Evolutionary conservation across 306 rosid genomes (phyloP), one percentile per base, ranked within the genome.

Genomic region (Ochetophila trinervis): DNA sequence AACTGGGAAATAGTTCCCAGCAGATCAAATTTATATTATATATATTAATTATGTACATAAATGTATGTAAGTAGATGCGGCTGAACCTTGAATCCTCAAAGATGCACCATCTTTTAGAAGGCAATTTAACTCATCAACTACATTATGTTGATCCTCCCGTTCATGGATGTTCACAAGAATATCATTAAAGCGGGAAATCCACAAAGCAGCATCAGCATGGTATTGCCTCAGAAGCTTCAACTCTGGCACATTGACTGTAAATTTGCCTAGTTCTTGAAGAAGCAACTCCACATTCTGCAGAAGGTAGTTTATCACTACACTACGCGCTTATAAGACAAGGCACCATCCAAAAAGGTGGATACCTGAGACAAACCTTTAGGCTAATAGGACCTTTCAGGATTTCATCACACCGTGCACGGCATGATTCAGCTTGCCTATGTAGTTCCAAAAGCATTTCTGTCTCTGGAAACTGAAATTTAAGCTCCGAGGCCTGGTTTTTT

Each of bases 31-130:
- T 27, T 27, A 27, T 4, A 27, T 27, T 27, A 27, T 27, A 27
- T 27, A 27, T 27, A 27, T 27, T 27, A 27, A 1, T 27, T 27
- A 27, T 27, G 32, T 27, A 27, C 32, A 27, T 27, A 27, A 1
- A 12, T 40, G 10, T 36, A 40, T 40, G 45, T 40, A 8, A 6
- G 12, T 40, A 57, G 42, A 44, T 9, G 34, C 44, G 42, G 16
- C 73, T 59, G 45, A 72, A 93, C 98, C 98, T 89, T 89, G 85
- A 74, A 93, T 81, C 69, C 63, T 90, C 85, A 93, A 79, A 69
- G 94, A 83, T 67, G 72, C 85, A 59, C 95, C 98, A 71, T 79
- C 87, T 52, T 80, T 65, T 62, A 70, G 70, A 75, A 93, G 74
- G 75, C 76, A 54, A 66, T 53, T 79, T 76, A 93, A 77, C 74